Base-by-base conservation (phyloP, 192 early-diverging fungal species). In the Coemansia sp. region DNA sequence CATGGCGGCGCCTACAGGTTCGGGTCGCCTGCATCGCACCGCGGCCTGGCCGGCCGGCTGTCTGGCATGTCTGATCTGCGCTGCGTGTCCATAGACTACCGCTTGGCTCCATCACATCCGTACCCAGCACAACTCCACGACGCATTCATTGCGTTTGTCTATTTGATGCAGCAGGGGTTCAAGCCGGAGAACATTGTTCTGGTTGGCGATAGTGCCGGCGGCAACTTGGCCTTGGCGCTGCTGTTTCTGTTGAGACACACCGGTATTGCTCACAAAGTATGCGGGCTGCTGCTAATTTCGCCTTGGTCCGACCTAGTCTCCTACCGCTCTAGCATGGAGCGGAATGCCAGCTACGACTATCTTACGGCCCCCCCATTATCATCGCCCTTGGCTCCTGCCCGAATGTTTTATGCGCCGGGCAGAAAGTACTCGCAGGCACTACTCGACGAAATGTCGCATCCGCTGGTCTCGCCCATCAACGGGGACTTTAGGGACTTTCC, bases 1-100 rank as follows among this genome's bases (percentile, higher is more conserved):
- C 92, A 92, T 48, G 92, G 92, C 32, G 89, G 89, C 27, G 86
- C 67, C 3, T 89, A 85, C 70, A 66, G 74, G 33, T 34, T 83
- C 3, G 69, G 81, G 5, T 76, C 73, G 6, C 63, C 77, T 19
- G 64, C 55, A 0, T 79, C 79, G 0, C 77, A 84, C 50, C 60
- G 85, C 5, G 65, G 37, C n/a, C 52, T 82, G 23, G 53, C 79
- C 2, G 72, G 73, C 11, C 52, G 71, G 5, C 45, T 90, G 31
- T 78, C 88, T 1, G 80, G 82, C 17, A 65, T 81, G 8, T 48
- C 50, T 14, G 60, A 65, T 19, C 9, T 46, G 35, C 67, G 69
- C 29, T 61, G 51, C 18, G 7, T 75, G 49, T 81, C 80, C 0
- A 47, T 70, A 7, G 58, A 78, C 56, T 78, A 73, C 40, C 65